Percentiles rank a stretch among this genome's conserved stretches.
phyloP scores from a whole-genome alignment of 2,329 filamentous ascomycete species.

The Verticillium isaacii region DNA sequence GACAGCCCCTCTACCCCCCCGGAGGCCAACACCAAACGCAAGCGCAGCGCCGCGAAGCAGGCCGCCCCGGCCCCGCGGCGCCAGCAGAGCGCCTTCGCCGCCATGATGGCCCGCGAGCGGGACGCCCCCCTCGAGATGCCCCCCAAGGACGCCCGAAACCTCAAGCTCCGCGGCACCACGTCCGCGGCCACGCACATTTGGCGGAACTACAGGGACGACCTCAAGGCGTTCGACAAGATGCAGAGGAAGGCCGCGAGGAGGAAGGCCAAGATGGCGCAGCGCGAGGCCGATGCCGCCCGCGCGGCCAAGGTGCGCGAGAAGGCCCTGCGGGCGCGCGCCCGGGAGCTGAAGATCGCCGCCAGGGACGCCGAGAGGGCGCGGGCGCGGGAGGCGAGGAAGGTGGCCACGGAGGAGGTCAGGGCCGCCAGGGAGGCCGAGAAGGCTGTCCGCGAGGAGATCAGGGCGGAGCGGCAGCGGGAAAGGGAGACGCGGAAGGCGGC shows the following conservation, averaged over 20 bases:
- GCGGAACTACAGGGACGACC: background rate
- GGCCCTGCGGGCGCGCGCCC: background rate
- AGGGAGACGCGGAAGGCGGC: background rate
- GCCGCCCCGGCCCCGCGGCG: background rate
- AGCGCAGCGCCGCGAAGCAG: background rate
- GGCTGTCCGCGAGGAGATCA: background rate
- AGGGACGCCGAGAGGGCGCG: background rate
- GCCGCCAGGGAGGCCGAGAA: background rate
- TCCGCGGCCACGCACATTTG: background rate
- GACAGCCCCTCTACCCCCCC: too few relatives aligned
- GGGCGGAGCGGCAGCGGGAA: background rate
- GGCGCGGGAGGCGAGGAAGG: background rate
- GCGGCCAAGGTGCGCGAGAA: background rate
- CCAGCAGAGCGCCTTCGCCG: background rate
- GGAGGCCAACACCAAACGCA: background rate
- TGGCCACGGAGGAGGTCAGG: background rate
- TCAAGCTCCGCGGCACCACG: background rate
- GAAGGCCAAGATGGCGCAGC: background rate
- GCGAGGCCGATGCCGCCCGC: background rate
- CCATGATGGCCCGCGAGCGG: background rate
- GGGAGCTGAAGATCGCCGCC: background rate
- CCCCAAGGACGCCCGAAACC: background rate
- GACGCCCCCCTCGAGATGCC: background rate
- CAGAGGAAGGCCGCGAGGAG: background rate
- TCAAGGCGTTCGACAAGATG: background rate